Evolutionary conservation across 1,284 basidiomycete genomes (phyloP).

Genomic region (Malassezia japonica): DNA sequence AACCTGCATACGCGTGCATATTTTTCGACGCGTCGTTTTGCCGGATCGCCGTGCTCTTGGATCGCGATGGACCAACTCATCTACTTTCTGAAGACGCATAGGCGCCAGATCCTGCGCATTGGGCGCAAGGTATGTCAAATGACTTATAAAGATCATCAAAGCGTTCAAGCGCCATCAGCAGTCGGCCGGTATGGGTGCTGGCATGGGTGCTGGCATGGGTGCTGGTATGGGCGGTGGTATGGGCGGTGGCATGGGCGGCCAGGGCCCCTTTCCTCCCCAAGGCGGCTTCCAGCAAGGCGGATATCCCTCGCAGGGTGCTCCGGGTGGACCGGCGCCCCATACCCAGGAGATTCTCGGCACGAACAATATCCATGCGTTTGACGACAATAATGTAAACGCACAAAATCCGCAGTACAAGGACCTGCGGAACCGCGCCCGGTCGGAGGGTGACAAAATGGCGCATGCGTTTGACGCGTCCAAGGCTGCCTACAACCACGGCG

Average conservation of each 20-base stretch:
- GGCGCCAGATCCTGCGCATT: background rate
- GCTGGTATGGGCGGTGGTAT: background rate
- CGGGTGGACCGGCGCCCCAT: slow-evolving; percentile 9
- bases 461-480: slow-evolving; percentile 40
- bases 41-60: no score
- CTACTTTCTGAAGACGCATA: background rate
- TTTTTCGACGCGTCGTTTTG: no score
- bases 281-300: background rate
- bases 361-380: slow-evolving; percentile 12
- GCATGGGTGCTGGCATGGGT: background rate
- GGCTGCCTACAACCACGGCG: slow-evolving; percentile 59
- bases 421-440: slow-evolving; percentile 35
- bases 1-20: background rate
- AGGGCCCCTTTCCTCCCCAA: no score
- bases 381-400: slow-evolving; percentile 42
- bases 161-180: background rate
- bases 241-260: background rate
- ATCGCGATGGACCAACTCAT: slow-evolving; percentile 1
- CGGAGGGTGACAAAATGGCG: slow-evolving; percentile 44
- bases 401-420: slow-evolving; percentile 42
- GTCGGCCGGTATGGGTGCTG: background rate
- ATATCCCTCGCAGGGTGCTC: background rate
- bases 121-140: background rate
- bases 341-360: slow-evolving; percentile 13
- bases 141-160: background rate